A percentile compares a stretch with the other conserved stretches of the same genome.
phyloP scores from a whole-genome alignment of 2,329 filamentous ascomycete species.

The Elsinoe ampelina region DNA sequence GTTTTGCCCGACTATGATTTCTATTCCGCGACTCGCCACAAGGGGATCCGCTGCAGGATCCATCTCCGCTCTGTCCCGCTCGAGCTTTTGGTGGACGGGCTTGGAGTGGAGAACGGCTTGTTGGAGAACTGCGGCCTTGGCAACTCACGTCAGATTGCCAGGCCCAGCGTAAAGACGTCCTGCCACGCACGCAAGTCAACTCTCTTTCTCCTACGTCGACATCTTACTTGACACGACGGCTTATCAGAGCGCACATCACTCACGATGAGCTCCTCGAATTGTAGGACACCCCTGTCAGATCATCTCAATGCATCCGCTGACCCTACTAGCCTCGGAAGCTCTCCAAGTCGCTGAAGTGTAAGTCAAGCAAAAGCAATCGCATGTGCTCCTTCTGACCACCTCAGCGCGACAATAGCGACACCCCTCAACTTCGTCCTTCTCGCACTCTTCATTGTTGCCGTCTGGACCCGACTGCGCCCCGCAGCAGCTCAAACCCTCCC shows the following conservation, averaged over 20 bases:
- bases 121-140: slow-evolving; percentile 7
- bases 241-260: neutral
- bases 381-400: slow-evolving; percentile 11
- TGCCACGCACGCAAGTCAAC: neutral
- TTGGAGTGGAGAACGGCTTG: slow-evolving; percentile 18
- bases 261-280: slow-evolving; percentile 12
- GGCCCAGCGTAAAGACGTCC: slow-evolving; percentile 14
- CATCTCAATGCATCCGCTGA: neutral
- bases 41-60: too few species aligned
- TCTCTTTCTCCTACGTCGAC: neutral
- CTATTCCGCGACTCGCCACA: too few species aligned
- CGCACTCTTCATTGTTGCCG: slow-evolving; percentile 46
- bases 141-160: slow-evolving; percentile 7
- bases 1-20: too few species aligned
- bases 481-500: slow-evolving; percentile 38
- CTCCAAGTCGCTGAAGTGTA: slow-evolving; percentile 36
- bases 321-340: slow-evolving; percentile 16
- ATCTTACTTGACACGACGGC: neutral
- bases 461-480: slow-evolving; percentile 49
- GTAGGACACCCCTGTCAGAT: slow-evolving; percentile 2
- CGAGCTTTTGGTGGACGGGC: slow-evolving; percentile 17
- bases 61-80: too few species aligned
- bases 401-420: slow-evolving; percentile 46
- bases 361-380: slow-evolving; percentile 18
- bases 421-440: slow-evolving; percentile 54